phyloP scores from a whole-genome alignment of 2,329 filamentous ascomycete genomes.

The Aureobasidium musti region DNA sequence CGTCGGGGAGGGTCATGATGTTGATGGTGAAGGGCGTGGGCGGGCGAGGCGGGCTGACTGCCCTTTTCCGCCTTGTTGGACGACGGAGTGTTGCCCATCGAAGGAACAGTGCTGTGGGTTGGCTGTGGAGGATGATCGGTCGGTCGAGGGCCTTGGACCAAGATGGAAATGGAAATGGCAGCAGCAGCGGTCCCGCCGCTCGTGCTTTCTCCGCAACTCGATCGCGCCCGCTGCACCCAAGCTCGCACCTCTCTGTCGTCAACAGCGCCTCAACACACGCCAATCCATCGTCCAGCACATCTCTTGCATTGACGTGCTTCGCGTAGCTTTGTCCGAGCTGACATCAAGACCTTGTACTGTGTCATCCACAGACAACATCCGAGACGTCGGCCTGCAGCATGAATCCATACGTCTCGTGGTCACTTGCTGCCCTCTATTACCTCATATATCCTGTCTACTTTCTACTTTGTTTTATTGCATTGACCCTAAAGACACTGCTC shows the following conservation, averaged over 20 bases:
- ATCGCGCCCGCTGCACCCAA: background rate
- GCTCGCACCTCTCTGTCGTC: background rate
- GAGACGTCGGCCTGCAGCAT: constrained; percentile 34
- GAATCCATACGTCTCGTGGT: constrained; percentile 39
- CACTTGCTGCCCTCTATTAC: constrained; percentile 42
- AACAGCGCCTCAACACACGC: background rate
- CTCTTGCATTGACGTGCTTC: background rate
- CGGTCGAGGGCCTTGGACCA: background rate
- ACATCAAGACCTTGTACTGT: background rate
- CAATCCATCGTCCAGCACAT: background rate
- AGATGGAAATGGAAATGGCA: background rate
- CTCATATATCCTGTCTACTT: constrained; percentile 45
- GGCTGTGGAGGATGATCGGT: background rate
- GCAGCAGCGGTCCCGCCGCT: constrained; percentile 3
- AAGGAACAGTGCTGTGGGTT: background rate
- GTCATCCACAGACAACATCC: background rate
- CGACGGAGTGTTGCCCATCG: constrained; percentile 54
- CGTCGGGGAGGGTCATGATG: constrained; percentile 33
- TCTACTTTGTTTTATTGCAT: constrained; percentile 44
- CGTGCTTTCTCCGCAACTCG: constrained; percentile 17
- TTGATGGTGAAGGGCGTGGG: constrained; percentile 23
- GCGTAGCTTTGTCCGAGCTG: background rate
- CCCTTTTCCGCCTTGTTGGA: constrained; percentile 30
- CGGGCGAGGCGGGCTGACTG: constrained; percentile 26
- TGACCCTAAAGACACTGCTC: constrained; percentile 46